phyloP scores from a whole-genome alignment of 2,329 filamentous ascomycete species.

The Fusarium pseudoanthophilum region DNA sequence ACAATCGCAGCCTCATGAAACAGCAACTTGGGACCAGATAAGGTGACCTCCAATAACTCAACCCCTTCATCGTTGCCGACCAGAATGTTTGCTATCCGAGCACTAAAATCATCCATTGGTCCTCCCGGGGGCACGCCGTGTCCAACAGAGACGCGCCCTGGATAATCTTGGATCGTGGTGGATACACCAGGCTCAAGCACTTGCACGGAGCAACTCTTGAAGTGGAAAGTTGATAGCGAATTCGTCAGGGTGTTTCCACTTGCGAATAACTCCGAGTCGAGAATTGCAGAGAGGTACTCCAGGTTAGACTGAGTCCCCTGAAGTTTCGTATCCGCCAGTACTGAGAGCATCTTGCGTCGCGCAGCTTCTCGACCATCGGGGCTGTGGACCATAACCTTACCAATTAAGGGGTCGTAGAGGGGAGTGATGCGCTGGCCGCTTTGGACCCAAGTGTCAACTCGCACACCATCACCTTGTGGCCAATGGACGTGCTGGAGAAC shows the following conservation, averaged over 20 bases:
- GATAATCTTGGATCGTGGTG: not conserved
- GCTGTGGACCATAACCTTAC: not conserved
- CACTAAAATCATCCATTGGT: not conserved
- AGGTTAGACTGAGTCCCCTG: not conserved
- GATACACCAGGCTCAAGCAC: slow-evolving; percentile 1
- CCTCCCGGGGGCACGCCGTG: not conserved
- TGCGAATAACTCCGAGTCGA: not conserved
- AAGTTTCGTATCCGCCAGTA: not conserved
- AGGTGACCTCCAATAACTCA: not conserved
- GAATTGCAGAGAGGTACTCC: not conserved
- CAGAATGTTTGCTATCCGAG: not conserved
- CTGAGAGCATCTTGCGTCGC: not conserved
- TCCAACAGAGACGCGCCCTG: not conserved
- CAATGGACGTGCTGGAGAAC: not conserved
- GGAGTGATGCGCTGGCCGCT: not conserved
- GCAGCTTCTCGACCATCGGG: not conserved
- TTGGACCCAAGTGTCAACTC: slow-evolving; percentile 1
- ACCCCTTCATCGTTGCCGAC: not conserved
- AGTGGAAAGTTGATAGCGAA: not conserved
- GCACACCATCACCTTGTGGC: not conserved
- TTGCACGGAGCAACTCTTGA: not conserved
- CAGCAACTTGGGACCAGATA: not conserved
- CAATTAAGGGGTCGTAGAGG: slow-evolving; percentile 16
- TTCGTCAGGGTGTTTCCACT: not conserved
- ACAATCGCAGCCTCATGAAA: not conserved